These are phyloP conservation scores for Sporothrix mexicana DNA, from an alignment of 2,329 filamentous ascomycete genomes.

Conservation along the genomic window DNA sequence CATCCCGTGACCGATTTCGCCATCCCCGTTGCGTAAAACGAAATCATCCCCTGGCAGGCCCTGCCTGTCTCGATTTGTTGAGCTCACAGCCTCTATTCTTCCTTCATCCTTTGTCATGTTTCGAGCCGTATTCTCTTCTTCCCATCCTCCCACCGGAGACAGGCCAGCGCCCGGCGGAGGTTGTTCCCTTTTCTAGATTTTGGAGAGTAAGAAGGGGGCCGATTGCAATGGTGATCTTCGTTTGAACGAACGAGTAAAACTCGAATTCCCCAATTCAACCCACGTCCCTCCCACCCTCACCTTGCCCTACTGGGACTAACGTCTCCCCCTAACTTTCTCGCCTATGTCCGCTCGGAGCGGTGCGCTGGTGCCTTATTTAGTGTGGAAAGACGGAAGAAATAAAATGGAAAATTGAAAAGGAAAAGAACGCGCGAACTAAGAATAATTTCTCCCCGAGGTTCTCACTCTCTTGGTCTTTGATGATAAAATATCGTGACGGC, in stretches of 20 bases:
- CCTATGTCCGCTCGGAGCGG: conserved; percentile 3
- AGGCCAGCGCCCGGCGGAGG: not conserved
- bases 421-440: too few species aligned
- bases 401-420: too few species aligned
- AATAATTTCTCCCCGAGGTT: too few species aligned
- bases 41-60: not conserved
- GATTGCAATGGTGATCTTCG: not conserved
- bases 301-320: conserved; percentile 4
- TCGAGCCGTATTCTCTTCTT: not conserved
- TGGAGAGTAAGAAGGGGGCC: not conserved
- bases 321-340: not conserved
- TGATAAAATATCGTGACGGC: not conserved
- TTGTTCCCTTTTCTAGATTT: conserved; percentile 1
- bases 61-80: not conserved
- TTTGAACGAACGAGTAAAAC: too few species aligned
- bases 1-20: conserved; percentile 20
- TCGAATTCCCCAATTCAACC: not conserved
- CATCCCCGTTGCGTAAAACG: conserved; percentile 8
- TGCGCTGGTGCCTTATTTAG: conserved; percentile 1
- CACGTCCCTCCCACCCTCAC: not conserved
- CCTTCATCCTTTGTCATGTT: not conserved
- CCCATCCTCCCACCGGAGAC: not conserved
- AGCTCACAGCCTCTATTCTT: not conserved
- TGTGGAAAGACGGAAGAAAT: not conserved
- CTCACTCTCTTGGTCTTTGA: too few species aligned